These are phyloP conservation scores for Sicyos edulis DNA, from an alignment of 306 rosid species.

Conservation along the genomic window DNA sequence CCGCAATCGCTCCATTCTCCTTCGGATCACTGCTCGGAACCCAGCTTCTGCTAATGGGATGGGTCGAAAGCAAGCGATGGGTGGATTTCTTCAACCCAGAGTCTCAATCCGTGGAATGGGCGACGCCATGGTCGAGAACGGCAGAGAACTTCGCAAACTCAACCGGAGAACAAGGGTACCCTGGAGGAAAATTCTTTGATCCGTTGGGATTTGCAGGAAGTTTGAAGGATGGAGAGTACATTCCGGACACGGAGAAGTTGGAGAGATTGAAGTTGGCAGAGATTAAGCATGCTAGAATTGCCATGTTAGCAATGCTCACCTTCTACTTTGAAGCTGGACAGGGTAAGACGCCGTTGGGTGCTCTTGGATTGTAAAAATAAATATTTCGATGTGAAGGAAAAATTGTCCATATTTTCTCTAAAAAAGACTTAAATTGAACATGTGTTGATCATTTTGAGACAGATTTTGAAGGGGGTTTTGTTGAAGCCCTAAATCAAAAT, in stretches of 20 bases:
- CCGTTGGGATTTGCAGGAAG: slow-evolving; percentile 71
- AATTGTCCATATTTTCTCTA: slow-evolving; percentile 15
- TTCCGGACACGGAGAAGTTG: slow-evolving; percentile 58
- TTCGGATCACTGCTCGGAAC: slow-evolving; percentile 87
- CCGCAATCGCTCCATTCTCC: slow-evolving; percentile 92
- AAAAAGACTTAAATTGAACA: neutral
- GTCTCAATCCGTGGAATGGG: slow-evolving; percentile 93
- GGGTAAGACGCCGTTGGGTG: slow-evolving; percentile 96
- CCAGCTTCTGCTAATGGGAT: slow-evolving; percentile 88
- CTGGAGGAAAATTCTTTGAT: slow-evolving; percentile 92
- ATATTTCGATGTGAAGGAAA: neutral
- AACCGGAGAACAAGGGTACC: slow-evolving; percentile 93
- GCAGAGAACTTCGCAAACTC: slow-evolving; percentile 79
- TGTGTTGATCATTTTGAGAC: slow-evolving; percentile 11
- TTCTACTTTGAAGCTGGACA: slow-evolving; percentile 99
- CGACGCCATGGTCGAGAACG: slow-evolving; percentile 93
- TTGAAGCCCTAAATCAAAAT: neutral
- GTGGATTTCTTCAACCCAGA: slow-evolving; percentile 98
- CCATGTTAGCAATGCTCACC: slow-evolving; percentile 90
- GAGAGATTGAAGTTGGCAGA: slow-evolving; percentile 88
- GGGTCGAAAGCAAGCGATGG: slow-evolving; percentile 99
- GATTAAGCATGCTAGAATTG: slow-evolving; percentile 89
- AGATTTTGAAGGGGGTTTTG: slow-evolving; percentile 13
- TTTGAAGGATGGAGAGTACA: slow-evolving; percentile 51
- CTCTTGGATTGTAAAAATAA: slow-evolving; percentile 71